A percentile compares a stretch with the other conserved stretches of the same genome.
Evolutionary conservation across 192 early-diverging fungal genomes (phyloP).

Genomic region (Physocladia obscura): DNA sequence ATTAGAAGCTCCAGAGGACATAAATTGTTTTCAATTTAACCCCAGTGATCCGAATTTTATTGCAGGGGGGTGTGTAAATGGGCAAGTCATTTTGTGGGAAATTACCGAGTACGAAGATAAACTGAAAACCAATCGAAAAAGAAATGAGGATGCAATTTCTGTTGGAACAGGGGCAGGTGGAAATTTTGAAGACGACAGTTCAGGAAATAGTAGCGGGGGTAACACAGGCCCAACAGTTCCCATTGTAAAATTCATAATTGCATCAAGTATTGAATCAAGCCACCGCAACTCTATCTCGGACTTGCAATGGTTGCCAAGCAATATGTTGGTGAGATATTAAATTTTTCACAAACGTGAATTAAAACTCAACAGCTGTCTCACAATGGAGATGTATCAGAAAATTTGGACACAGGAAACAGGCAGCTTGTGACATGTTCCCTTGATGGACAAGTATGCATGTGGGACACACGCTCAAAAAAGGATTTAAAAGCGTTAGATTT

Average conservation of each 20-base stretch:
- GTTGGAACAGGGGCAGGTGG: constrained; percentile 5
- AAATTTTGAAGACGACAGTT: constrained; percentile 16
- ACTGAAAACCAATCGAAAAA: constrained; percentile 48
- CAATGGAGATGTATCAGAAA: constrained; percentile 47
- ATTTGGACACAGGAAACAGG: constrained; percentile 47
- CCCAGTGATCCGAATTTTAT: constrained; percentile 57
- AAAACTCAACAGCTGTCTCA: constrained; percentile 26
- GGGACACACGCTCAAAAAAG: constrained; percentile 63
- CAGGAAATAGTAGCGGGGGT: neutral
- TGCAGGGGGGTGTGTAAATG: constrained; percentile 59
- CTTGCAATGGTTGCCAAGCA: constrained; percentile 55
- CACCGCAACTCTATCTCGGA: constrained; percentile 52
- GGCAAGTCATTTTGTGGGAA: constrained; percentile 64
- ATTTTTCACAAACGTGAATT: neutral
- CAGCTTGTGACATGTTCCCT: constrained; percentile 56
- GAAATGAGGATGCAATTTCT: neutral
- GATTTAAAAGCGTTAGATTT: constrained; percentile 56
- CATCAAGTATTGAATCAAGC: constrained; percentile 59
- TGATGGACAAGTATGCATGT: constrained; percentile 58
- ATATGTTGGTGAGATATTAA: constrained; percentile 46
- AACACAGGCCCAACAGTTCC: constrained; percentile 27
- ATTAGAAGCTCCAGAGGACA: constrained; percentile 63
- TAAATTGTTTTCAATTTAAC: constrained; percentile 57
- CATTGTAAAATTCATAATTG: constrained; percentile 45
- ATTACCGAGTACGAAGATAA: constrained; percentile 60